Evolutionary conservation across 148 eudicot genomes (phyloP), one percentile per base, ranked within the genome.

Genomic region (Vaccinium myrtillus): DNA sequence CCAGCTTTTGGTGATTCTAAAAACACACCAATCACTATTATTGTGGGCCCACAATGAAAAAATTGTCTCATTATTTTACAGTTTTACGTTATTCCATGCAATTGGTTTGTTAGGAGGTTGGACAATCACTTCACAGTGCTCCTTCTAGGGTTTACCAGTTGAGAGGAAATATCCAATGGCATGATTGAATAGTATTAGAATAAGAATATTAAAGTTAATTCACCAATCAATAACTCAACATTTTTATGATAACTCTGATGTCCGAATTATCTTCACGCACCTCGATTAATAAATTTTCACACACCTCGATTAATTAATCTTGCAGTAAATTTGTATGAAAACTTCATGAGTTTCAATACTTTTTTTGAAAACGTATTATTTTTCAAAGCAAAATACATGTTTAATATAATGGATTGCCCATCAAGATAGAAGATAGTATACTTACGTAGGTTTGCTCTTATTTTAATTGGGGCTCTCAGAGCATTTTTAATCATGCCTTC

Each of bases 111-210:
- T 82, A 53, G 90, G 86, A 80, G 23, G 90, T 82, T 86, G 86
- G 48, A 85, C 83, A 23, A 86, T 90, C 91, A 90, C 75, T 82
- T 85, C 90, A 67, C 30, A 78, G 83, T 76, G 70, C 82, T 83
- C 83, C 86, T 84, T 84, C 36, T 46, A 75, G n/a, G 84, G 73
- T 74, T 81, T 48, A n/a, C 25, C 21, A 11, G 63, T 48, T 43
- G 43, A 25, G 74, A 69, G 36, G 48, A 39, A 43, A 18, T 0
- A 81, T 23, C 48, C 59, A 48, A 56, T 55, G 51, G 12, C 75
- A 18, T 30, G 27, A 36, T 58, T 25, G 14, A 6, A 30, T 73
- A 19, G 13, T 78, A 8, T 63, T 63, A 63, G 27, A 8, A n/a
- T 25, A 12, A 69, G 67, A 61, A 59, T 54, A 12, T 12, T 19